Evolutionary conservation across 257 asterid genomes (phyloP).

Genomic region (Datura wrightii): DNA sequence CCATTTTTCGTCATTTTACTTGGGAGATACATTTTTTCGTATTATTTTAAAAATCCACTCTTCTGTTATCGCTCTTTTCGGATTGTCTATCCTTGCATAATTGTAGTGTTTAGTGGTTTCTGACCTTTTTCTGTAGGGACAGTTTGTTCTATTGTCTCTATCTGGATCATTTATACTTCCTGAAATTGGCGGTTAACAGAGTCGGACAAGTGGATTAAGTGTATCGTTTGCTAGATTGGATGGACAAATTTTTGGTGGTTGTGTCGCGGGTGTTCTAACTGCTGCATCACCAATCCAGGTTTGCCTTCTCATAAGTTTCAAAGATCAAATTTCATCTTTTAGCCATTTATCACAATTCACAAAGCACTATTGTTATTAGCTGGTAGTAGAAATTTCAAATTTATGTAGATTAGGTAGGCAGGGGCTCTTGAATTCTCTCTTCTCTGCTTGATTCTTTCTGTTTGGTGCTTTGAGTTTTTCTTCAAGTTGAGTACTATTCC

Average conservation of each 20-base stretch:
- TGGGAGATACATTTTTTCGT: neutral
- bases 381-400: neutral
- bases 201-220: conserved; percentile 65
- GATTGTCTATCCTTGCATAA: neutral
- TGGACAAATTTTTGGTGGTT: conserved; percentile 73
- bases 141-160: conserved; percentile 61
- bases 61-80: neutral
- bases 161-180: conserved; percentile 65
- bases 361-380: neutral
- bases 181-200: conserved; percentile 58
- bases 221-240: conserved; percentile 61
- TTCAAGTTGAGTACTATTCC: neutral
- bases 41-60: neutral
- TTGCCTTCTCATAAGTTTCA: conserved; percentile 31
- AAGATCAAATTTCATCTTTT: neutral
- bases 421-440: neutral
- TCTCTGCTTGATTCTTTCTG: neutral
- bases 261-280: conserved; percentile 65
- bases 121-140: conserved; percentile 44
- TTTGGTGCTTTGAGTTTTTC: neutral
- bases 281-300: conserved; percentile 74
- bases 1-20: neutral
- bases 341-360: neutral
- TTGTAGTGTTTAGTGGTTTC: neutral
- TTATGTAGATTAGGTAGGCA: too few relatives aligned